Percentiles rank a stretch among this genome's conserved stretches.
These are phyloP conservation scores for Hymenoscyphus linearis DNA, from an alignment of 2,329 filamentous ascomycete species.

Conservation along the genomic window DNA sequence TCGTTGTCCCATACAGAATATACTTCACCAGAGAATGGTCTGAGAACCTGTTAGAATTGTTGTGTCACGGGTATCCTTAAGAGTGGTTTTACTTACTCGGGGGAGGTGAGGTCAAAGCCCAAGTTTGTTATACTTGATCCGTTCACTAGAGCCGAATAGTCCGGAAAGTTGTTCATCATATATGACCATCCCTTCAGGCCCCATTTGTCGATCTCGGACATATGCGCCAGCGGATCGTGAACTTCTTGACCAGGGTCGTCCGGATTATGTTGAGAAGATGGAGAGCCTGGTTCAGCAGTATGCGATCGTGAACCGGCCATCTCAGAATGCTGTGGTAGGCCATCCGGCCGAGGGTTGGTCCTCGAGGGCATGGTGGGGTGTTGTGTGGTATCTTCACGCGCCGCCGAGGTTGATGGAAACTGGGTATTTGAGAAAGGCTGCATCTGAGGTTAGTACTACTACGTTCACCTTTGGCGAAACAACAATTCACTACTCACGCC, in stretches of 20 bases:
- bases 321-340: slow-evolving; percentile 18
- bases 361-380: slow-evolving; percentile 20
- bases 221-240: slow-evolving; percentile 54
- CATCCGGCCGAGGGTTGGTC: slow-evolving; percentile 19
- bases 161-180: slow-evolving; percentile 58
- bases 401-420: slow-evolving; percentile 21
- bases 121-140: slow-evolving; percentile 54
- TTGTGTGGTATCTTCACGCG: slow-evolving; percentile 20
- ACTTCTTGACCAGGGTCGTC: slow-evolving; percentile 34
- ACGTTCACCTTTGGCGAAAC: not conserved
- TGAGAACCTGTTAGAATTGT: slow-evolving; percentile 19
- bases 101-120: slow-evolving; percentile 52
- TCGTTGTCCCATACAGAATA: slow-evolving; percentile 57
- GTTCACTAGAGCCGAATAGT: slow-evolving; percentile 55
- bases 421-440: slow-evolving; percentile 25
- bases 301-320: slow-evolving; percentile 16
- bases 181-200: slow-evolving; percentile 56
- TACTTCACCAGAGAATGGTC: slow-evolving; percentile 49
- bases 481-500: slow-evolving; percentile 22
- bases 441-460: slow-evolving; percentile 2
- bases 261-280: slow-evolving; percentile 21
- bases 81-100: slow-evolving; percentile 44
- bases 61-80: not conserved
- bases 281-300: slow-evolving; percentile 18
- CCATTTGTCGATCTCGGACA: slow-evolving; percentile 59